Evolutionary conservation across 2,329 filamentous ascomycete species (phyloP), one percentile per base, ranked within the genome.

Genomic region (Fusarium zealandicum): DNA sequence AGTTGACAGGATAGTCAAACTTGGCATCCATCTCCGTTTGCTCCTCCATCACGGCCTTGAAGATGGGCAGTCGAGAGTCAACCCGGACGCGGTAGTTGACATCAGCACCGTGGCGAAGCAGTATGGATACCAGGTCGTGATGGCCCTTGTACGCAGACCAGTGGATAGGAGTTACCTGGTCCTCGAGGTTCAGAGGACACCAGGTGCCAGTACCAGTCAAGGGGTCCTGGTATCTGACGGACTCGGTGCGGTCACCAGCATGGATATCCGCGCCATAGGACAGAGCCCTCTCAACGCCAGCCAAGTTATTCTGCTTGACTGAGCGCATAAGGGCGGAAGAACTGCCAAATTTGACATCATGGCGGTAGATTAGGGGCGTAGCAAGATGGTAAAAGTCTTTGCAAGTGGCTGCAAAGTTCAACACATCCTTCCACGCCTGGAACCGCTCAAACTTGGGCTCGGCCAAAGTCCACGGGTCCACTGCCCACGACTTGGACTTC

Each of bases 1-100:
- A 47, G 2, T 10, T 11, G 20, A 27, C 1, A 3, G 18, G 45
- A 9, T 42, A 46, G 7, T 17, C 5, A 22, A 27, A 3, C 6
- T 17, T 9, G 14, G 13, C 6, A 12, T 17, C 3, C 20, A 6
- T 5, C n/a, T 2, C 13, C 16, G 6, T 11, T n/a, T 4, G 13
- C 12, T 10, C 11, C n/a, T 14, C n/a, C 11, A 12, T 33, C 13
- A 16, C 11, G 4, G 30, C 10, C 9, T 16, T 6, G 18, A 16
- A n/a, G 28, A 32, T n/a, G 32, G 16, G 8, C 5, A 36, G 3
- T 5, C 16, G 11, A 1, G n/a, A 28, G 4, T 49, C 51, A 2
- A 57, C 8, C 4, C 35, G 33, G n/a, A 61, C 57, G 4, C 51
- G 52, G n/a, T 30, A 20, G 11, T 57, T 30, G 2, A 61, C 10